Evolutionary conservation across 129 eudicot species (phyloP), one percentile per base, ranked within the genome.

Genomic region (Erigeron canadensis): DNA sequence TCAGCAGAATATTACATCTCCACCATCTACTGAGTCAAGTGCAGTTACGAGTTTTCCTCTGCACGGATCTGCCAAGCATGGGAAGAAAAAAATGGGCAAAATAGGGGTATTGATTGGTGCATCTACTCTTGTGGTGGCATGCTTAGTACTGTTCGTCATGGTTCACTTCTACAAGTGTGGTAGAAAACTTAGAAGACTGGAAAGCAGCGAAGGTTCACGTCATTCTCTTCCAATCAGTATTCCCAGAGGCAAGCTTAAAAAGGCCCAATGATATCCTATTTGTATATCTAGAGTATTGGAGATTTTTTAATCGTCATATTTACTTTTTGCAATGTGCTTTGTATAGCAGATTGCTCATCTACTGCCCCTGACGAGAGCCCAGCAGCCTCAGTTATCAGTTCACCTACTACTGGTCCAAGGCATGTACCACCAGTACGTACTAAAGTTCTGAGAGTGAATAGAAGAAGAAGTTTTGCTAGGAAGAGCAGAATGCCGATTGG

Each of bases 21-120:
- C 90, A 44, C 96, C 98, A 79, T 71, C 86, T 8, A 77, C 85
- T 8, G 86, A 87, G 76, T 87, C 91, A 39, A 94, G 86, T 73
- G 93, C 97, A 54, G 78, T 89, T 50, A 82, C 65, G 69, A 81
- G 67, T 69, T 66, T 84, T 75, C 96, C 87, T 61, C 79, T 87
- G 51, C 61, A 64, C 13, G 67, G 72, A 69, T 69, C 15, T 34
- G 34, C 40, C 61, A 64, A 37, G 10, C 81, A 76, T 71, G 86
- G 73, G 70, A 84, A 81, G 76, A 87, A 83, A 65, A 84, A 73
- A 41, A 3, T 41, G 9, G 81, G 82, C 45, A 67, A 76, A 58
- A 75, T 81, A 65, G 86, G 48, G 28, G 22, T 71, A 55, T 21
- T 79, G 41, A 77, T 87, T 53, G 70, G 83, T 70, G 91, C 86